A percentile compares a stretch with the other conserved stretches of the same genome.
phyloP scores from a whole-genome alignment of 495 filamentous ascomycete genomes.

The Podospora fimiseda region DNA sequence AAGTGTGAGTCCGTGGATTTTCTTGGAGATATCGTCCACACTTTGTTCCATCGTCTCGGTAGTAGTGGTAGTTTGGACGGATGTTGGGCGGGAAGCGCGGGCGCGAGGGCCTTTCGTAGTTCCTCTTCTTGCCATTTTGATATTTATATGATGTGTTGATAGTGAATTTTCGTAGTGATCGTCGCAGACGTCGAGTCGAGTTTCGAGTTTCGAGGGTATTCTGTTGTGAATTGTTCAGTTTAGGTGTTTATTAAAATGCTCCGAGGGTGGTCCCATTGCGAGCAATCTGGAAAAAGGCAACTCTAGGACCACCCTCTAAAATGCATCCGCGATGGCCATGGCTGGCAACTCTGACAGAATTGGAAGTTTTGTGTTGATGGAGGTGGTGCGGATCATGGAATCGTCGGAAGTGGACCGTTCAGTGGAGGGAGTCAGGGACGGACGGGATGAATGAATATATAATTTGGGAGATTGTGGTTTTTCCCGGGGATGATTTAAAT shows the following conservation, averaged over 20 bases:
- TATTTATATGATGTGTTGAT: neutral
- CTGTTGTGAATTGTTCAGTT: neutral
- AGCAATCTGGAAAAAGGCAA: constrained; percentile 28
- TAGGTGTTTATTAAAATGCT: constrained; percentile 9
- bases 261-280: constrained; percentile 49
- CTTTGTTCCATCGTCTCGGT: constrained; percentile 40
- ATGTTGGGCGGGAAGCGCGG: constrained; percentile 27
- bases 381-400: constrained; percentile 18
- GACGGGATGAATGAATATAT: too few relatives aligned
- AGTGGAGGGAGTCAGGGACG: too few relatives aligned
- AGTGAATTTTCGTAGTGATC: too few relatives aligned
- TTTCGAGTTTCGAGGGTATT: neutral
- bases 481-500: too few relatives aligned
- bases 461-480: too few relatives aligned
- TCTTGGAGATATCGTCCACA: constrained; percentile 30
- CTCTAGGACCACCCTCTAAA: constrained; percentile 47
- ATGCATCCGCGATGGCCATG: constrained; percentile 43
- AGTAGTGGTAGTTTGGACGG: constrained; percentile 35
- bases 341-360: constrained; percentile 16
- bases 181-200: too few relatives aligned
- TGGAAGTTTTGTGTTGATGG: constrained; percentile 7
- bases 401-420: neutral
- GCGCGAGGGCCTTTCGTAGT: constrained; percentile 21
- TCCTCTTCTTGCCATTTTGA: constrained; percentile 30
- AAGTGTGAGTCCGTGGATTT: constrained; percentile 31